phyloP scores from a whole-genome alignment of 441 rosid species.

The Eutrema salsugineum region DNA sequence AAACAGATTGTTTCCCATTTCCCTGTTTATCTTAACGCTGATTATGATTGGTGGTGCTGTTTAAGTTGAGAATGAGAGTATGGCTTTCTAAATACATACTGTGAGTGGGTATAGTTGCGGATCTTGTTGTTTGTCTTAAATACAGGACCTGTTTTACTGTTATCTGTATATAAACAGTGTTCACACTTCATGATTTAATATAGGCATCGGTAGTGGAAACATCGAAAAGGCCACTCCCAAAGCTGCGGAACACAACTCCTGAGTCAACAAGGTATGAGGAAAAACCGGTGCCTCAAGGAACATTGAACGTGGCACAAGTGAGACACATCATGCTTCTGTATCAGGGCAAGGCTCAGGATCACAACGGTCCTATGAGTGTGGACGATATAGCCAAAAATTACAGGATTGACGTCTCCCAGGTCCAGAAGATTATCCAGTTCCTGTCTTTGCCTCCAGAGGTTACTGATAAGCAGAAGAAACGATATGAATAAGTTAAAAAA shows the following conservation, averaged over 20 bases:
- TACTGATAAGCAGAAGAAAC: slow-evolving; percentile 37
- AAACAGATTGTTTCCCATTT: background rate
- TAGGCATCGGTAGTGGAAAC: slow-evolving; percentile 74
- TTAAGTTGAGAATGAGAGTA: background rate
- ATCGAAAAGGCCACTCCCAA: slow-evolving; percentile 69
- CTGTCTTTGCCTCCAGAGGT: slow-evolving; percentile 67
- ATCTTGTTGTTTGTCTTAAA: background rate
- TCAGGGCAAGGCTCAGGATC: slow-evolving; percentile 80
- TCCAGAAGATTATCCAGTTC: slow-evolving; percentile 54
- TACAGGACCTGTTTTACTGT: background rate
- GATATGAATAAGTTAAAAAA: background rate
- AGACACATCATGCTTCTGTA: slow-evolving; percentile 70
- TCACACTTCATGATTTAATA: background rate
- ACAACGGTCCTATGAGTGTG: slow-evolving; percentile 55
- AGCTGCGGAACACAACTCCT: slow-evolving; percentile 62
- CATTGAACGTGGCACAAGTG: slow-evolving; percentile 75
- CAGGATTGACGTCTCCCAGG: slow-evolving; percentile 51
- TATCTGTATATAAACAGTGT: background rate
- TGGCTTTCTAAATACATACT: background rate
- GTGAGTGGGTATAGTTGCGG: background rate
- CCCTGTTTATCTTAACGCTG: background rate
- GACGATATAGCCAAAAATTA: slow-evolving; percentile 66
- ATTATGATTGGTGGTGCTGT: background rate
- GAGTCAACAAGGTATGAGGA: slow-evolving; percentile 70
- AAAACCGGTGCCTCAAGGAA: slow-evolving; percentile 62